These are phyloP conservation scores for Yarrowia yakushimensis DNA, from an alignment of 805 yeast genomes.

Conservation along the genomic window DNA sequence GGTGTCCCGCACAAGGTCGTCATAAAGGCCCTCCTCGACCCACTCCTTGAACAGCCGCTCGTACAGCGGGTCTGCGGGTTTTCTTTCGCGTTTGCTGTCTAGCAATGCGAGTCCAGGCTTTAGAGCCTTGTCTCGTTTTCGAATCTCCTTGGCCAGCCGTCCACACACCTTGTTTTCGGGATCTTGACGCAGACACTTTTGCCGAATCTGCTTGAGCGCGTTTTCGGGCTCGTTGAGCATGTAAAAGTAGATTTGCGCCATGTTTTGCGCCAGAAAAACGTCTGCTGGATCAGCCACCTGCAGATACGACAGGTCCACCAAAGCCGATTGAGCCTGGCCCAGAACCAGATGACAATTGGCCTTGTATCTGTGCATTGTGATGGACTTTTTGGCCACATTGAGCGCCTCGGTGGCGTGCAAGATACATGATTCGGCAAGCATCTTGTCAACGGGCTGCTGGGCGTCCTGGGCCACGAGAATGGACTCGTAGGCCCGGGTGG, in stretches of 20 bases:
- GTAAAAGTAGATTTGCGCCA: conserved; percentile 45
- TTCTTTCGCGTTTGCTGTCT: conserved; percentile 27
- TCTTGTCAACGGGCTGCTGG: conserved; percentile 24
- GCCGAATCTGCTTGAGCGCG: conserved; percentile 47
- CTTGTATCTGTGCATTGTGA: conserved; percentile 34
- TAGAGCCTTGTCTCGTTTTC: conserved; percentile 33
- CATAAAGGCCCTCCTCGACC: conserved; percentile 26
- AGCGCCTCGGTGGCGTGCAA: conserved; percentile 34
- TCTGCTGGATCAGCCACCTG: conserved; percentile 33
- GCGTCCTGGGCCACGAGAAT: conserved; percentile 26
- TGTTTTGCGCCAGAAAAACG: conserved; percentile 32
- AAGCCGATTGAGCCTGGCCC: conserved; percentile 37
- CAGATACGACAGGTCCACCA: conserved; percentile 37
- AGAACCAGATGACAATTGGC: conserved; percentile 37
- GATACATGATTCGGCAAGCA: conserved; percentile 32
- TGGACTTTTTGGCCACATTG: conserved; percentile 33
- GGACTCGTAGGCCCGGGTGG: conserved; percentile 25
- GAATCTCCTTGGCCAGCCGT: conserved; percentile 35
- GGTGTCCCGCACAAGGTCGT: conserved; percentile 27
- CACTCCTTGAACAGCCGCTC: conserved; percentile 28
- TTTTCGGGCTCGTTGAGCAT: conserved; percentile 52
- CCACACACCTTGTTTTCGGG: conserved; percentile 67
- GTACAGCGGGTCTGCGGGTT: conserved; percentile 32
- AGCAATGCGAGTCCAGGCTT: conserved; percentile 27
- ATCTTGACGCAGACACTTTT: conserved; percentile 72